Evolutionary conservation across 768 basidiomycete species (phyloP).

Genomic region (Coprinopsis cinerea): DNA sequence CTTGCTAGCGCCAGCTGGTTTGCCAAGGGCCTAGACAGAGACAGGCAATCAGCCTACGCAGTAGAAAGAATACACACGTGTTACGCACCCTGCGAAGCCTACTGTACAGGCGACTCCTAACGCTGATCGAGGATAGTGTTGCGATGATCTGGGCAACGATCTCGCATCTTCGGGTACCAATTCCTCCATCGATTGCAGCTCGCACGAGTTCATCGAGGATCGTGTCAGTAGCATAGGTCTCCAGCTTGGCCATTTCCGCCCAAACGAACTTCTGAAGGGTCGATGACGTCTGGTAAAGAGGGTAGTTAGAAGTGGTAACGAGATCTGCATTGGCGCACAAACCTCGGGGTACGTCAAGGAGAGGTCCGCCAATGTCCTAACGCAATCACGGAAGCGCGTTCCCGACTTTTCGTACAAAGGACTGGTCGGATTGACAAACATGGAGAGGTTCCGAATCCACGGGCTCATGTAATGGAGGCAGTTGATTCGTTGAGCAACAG

Average conservation of each 20-base stretch:
- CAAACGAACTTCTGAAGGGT: conserved; percentile 73
- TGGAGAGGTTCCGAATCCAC: conserved; percentile 78
- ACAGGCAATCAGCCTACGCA: neutral
- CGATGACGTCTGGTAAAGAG: conserved; percentile 45
- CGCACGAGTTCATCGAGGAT: conserved; percentile 77
- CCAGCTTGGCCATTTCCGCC: conserved; percentile 68
- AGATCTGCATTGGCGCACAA: conserved; percentile 2
- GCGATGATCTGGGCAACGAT: conserved; percentile 68
- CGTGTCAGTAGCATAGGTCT: conserved; percentile 59
- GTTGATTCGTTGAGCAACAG: conserved; percentile 52
- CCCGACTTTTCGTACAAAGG: conserved; percentile 67
- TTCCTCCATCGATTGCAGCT: conserved; percentile 77
- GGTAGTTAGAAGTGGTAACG: conserved; percentile 3
- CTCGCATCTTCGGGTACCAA: conserved; percentile 72
- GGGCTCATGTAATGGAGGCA: conserved; percentile 82
- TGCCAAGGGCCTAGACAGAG: conserved; percentile 55
- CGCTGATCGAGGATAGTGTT: conserved; percentile 66
- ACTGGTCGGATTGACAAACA: conserved; percentile 64
- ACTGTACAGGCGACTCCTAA: conserved; percentile 72
- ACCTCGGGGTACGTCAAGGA: conserved; percentile 73
- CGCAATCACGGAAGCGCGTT: conserved; percentile 71
- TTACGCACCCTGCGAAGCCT: conserved; percentile 70
- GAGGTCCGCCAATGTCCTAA: conserved; percentile 73
- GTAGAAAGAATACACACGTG: neutral
- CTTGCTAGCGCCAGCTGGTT: conserved; percentile 54